Base-by-base conservation (phyloP, 169 alveolate species). In the Cyclospora cayetanensis region DNA sequence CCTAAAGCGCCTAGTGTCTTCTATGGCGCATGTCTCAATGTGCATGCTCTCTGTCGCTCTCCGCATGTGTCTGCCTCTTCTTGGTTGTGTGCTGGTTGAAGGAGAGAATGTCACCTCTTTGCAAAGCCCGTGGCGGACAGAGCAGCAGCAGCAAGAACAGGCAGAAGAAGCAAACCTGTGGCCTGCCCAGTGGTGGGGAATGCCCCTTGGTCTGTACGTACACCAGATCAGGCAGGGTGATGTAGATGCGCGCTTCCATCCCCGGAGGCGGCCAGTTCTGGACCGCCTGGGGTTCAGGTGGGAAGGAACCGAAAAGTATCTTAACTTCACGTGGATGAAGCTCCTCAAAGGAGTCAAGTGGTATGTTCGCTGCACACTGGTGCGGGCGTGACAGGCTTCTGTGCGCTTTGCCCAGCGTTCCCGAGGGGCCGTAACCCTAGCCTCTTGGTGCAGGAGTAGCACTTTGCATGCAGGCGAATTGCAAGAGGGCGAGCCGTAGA, bases 321-420 rank as follows among this genome's bases (percentile, higher is more conserved):
- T 95, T 25, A 92, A 91, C 43, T 95, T 95, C 91, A 95, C 96
- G 0, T 95, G 96, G 96, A 96, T 86, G 60, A 94, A 94, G 66
- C 80, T 94, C 31, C 66, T 86, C 39, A 63, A 55, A 34, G 96
- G 96, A 25, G 43, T 94, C 42, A n/a, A 84, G 22, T 94, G 96
- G 96, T 94, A n/a, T 65, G 80, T n/a, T 80, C 27, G 90, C 92
- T 27, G n/a, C n/a, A n/a, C n/a, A n/a, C n/a, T n/a, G n/a, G n/a
- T n/a, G n/a, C n/a, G n/a, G n/a, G n/a, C n/a, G n/a, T n/a, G n/a
- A n/a, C n/a, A n/a, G n/a, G n/a, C n/a, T n/a, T n/a, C n/a, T n/a
- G n/a, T n/a, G n/a, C n/a, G n/a, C n/a, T n/a, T n/a, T n/a, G n/a
- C n/a, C n/a, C n/a, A n/a, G n/a, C n/a, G n/a, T n/a, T n/a, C n/a